A percentile compares a stretch with the other conserved stretches of the same genome.
phyloP scores from a whole-genome alignment of 1,139 yeast species.

The Yarrowia galli region DNA sequence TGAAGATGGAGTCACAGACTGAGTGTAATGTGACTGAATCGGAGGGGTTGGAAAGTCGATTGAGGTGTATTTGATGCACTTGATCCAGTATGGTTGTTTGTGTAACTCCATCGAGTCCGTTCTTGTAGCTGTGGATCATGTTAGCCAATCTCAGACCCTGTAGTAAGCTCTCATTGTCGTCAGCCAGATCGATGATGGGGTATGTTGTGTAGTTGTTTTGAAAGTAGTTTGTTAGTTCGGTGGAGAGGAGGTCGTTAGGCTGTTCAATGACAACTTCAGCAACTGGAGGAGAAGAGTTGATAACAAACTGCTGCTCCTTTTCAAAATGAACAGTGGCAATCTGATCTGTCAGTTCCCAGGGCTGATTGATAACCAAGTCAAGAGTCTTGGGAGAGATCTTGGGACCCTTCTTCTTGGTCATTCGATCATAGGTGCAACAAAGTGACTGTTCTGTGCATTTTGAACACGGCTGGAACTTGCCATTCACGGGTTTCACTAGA shows the following conservation, averaged over 20 bases:
- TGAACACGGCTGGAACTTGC: conserved; percentile 7
- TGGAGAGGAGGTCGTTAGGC: not conserved
- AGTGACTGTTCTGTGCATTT: conserved; percentile 12
- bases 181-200: conserved; percentile 13
- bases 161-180: not conserved
- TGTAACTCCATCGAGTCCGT: not conserved
- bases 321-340: conserved; percentile 11
- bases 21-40: conserved; percentile 11
- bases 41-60: conserved; percentile 5
- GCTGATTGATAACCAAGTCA: conserved; percentile 13
- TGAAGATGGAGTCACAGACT: conserved; percentile 20
- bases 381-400: conserved; percentile 20
- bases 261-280: not conserved
- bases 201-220: conserved; percentile 19
- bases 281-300: not conserved
- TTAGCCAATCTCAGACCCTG: conserved; percentile 7
- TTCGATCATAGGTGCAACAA: not conserved
- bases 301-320: conserved; percentile 8
- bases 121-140: conserved; percentile 15
- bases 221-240: conserved; percentile 3
- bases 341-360: conserved; percentile 22
- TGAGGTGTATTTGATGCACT: conserved; percentile 17
- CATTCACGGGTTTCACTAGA: conserved; percentile 11
- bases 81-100: conserved; percentile 1
- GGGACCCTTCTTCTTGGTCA: conserved; percentile 18